Base-by-base conservation (phyloP, 805 yeast genomes). In the Barnettozyma sucrosica region DNA sequence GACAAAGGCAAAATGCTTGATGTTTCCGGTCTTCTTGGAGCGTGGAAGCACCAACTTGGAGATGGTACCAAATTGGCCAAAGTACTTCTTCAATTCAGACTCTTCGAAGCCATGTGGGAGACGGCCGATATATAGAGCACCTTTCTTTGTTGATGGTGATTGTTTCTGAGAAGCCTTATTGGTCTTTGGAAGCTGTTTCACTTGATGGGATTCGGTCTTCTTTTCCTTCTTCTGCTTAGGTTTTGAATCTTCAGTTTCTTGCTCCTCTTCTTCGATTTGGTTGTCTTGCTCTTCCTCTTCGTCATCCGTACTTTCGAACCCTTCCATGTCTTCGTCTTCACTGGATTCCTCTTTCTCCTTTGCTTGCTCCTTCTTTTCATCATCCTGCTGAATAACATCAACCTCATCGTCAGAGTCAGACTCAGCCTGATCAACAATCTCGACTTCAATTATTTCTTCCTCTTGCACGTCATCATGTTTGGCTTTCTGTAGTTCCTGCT, bases 21-120 rank as follows among this genome's bases (percentile, higher is more conserved):
- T 82, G 47, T 82, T 80, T 41, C 98, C 98, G 6, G 95, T 83
- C 61, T 83, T 85, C 66, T 85, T 89, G 71, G 87, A 92, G 63
- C 97, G 80, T 39, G 96, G 87, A 45, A 93, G 68, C 56, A 90
- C 81, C 47, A 89, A 75, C 56, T 88, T 81, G 41, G 80, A 73
- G 50, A 93, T 82, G 36, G 78, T 83, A 52, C 99, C 99, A 69
- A 93, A 93, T 70, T 93, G 99, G 42, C 78, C 68, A 64, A 93
- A 92, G 68, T 93, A 93, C 59, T 80, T 78, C 52, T 76, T 76
- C 73, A 73, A 51, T 64, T 86, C 92, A 36, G 68, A 73, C 67
- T 93, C 98, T 58, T 89, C 83, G 70, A 93, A 89, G 37, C 96
- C 96, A 57, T 84, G 83, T 41, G 99, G 99, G 54, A 93, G 75